These are phyloP conservation scores for Chlorella vulgaris DNA, from an alignment of 139 green algal genomes.

Conservation along the genomic window DNA sequence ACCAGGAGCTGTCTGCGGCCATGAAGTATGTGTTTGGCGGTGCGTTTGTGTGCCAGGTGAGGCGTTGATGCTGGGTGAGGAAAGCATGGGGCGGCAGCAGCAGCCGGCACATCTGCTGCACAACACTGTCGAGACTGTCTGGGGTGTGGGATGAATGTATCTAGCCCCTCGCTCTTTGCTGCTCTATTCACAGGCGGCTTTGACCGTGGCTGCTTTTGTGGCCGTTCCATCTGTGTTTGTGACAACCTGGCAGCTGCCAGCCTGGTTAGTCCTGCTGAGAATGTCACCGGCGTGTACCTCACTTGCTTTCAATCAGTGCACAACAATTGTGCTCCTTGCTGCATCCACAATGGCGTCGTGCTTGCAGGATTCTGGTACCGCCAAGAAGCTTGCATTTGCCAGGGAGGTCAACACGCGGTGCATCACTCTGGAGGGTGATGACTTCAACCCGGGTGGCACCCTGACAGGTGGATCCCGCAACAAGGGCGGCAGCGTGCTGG, in stretches of 20 bases:
- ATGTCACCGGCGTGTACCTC: too few relatives aligned
- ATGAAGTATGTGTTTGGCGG: constrained; percentile 96
- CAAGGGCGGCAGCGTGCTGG: constrained; percentile 33
- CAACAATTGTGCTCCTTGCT: background rate
- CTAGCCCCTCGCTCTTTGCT: too few relatives aligned
- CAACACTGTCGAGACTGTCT: too few relatives aligned
- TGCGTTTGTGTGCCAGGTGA: constrained; percentile 93
- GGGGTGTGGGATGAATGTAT: too few relatives aligned
- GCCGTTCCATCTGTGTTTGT: too few relatives aligned
- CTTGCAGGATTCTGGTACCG: constrained; percentile 80
- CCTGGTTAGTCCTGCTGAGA: too few relatives aligned
- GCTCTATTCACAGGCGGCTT: too few relatives aligned
- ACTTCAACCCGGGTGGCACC: constrained; percentile 92
- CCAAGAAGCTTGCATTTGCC: constrained; percentile 91
- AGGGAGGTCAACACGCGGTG: constrained; percentile 85
- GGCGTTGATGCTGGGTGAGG: background rate
- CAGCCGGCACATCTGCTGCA: too few relatives aligned
- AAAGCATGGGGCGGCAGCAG: background rate
- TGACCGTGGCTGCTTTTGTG: too few relatives aligned
- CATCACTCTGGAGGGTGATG: constrained; percentile 96
- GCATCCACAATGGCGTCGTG: background rate
- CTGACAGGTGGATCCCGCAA: constrained; percentile 84
- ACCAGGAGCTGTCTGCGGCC: constrained; percentile 71
- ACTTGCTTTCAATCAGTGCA: background rate
- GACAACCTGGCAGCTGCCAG: too few relatives aligned